phyloP scores from a whole-genome alignment of 2,329 filamentous ascomycete species.

The Rutstroemia sp. region DNA sequence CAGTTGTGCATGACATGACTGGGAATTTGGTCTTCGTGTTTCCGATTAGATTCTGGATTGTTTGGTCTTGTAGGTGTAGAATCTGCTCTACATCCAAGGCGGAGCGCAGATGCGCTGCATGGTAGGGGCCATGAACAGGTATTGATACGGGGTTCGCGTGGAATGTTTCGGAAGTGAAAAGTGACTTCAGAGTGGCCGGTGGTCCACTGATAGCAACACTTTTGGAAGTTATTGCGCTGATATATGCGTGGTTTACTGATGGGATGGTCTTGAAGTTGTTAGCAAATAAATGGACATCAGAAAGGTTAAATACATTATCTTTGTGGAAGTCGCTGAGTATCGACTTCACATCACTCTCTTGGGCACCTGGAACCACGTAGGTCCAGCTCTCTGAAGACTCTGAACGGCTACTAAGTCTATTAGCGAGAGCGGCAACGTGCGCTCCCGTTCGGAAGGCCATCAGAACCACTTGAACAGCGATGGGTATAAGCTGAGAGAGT shows the following conservation, averaged over 20 bases:
- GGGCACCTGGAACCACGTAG: constrained; percentile 52
- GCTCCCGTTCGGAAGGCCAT: constrained; percentile 6
- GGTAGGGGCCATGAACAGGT: constrained; percentile 23
- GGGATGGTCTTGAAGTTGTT: constrained; percentile 29
- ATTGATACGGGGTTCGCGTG: constrained; percentile 12
- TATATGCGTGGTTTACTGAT: constrained; percentile 33
- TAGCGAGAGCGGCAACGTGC: constrained; percentile 11
- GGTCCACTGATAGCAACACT: constrained; percentile 9
- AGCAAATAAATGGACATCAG: not conserved
- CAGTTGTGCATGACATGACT: constrained; percentile 42
- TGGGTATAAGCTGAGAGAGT: constrained; percentile 7
- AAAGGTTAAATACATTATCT: constrained; percentile 36
- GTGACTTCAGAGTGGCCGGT: constrained; percentile 3
- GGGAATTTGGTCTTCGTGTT: constrained; percentile 38
- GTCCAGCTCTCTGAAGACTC: constrained; percentile 57
- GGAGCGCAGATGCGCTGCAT: constrained; percentile 27
- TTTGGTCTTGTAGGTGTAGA: constrained; percentile 28
- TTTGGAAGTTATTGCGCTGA: constrained; percentile 6
- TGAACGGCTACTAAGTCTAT: constrained; percentile 21
- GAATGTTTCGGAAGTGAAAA: constrained; percentile 5
- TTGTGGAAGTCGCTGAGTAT: constrained; percentile 51
- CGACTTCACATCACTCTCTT: constrained; percentile 42
- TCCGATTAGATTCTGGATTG: constrained; percentile 34
- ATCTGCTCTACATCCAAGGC: constrained; percentile 18
- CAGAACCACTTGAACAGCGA: constrained; percentile 6